Evolutionary conservation across 148 eudicot genomes (phyloP).

Genomic region (Cornus suecica): DNA sequence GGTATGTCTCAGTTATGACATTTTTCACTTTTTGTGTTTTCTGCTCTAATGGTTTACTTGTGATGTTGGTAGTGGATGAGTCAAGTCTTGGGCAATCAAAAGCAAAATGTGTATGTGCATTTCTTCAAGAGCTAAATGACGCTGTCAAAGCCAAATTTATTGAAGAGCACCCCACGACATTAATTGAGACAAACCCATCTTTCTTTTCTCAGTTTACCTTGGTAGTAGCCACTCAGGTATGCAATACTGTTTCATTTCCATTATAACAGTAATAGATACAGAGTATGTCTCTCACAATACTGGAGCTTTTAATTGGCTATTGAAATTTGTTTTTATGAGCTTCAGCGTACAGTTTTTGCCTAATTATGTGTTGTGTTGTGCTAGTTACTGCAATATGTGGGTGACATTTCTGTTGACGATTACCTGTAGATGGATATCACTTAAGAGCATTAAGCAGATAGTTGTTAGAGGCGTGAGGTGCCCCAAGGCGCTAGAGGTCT

Average conservation of each 20-base stretch:
- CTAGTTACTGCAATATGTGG: neutral
- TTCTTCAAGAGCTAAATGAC: constrained; percentile 95
- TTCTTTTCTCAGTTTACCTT: constrained; percentile 92
- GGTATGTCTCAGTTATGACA: constrained; percentile 35
- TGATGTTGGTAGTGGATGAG: constrained; percentile 60
- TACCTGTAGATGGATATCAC: neutral
- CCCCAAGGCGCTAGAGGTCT: too few species aligned
- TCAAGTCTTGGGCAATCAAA: constrained; percentile 84
- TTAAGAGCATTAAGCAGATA: too few species aligned
- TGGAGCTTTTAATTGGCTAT: neutral
- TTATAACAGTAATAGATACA: neutral
- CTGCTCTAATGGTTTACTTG: constrained; percentile 19
- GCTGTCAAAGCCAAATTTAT: constrained; percentile 91
- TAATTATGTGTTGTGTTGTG: constrained; percentile 3
- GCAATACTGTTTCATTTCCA: constrained; percentile 6
- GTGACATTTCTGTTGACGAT: neutral
- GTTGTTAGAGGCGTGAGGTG: too few species aligned
- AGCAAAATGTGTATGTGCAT: constrained; percentile 86
- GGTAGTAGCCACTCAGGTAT: constrained; percentile 94
- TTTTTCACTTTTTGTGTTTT: neutral
- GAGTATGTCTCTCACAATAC: constrained; percentile 2
- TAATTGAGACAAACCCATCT: constrained; percentile 77
- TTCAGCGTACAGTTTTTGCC: neutral
- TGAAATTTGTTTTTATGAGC: neutral
- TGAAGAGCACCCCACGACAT: constrained; percentile 71